Evolutionary conservation across 2,329 filamentous ascomycete genomes (phyloP), one percentile per base, ranked within the genome.

Genomic region (Epichloe baconii): DNA sequence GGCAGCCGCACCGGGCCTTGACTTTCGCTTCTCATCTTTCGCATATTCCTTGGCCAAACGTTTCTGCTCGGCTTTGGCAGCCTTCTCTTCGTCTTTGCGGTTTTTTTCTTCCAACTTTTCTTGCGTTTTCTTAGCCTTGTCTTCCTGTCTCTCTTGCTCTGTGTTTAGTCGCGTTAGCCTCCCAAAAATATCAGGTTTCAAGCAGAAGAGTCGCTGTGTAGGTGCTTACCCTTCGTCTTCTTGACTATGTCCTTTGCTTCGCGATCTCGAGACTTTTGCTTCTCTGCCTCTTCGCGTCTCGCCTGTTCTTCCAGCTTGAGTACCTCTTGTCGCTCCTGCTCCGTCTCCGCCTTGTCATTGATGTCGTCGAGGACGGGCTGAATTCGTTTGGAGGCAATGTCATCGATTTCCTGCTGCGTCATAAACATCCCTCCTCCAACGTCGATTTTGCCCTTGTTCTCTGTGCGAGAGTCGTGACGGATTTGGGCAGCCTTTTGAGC

Each of bases 341-440:
- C 83, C 54, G 75, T 75, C 61, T 89, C 85, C 0, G 86, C 86
- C 62, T 83, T 86, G 48, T 86, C 82, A 49, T 83, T 82, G 55
- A 96, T 93, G 56, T 94, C 86, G 57, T 95, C 84, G 5, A 96
- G 66, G 0, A 93, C 81, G 4, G 90, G 90, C 64, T 91, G 86
- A 15, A 96, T 78, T 57, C 83, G 81, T 44, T 77, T 80, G 12
- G 80, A 77, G 3, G 90, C 90, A 57, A 95, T 86, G 5, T 80
- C 80, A 56, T 96, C 82, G 15, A 96, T 80, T 46, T 89, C 86
- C 5, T 80, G 74, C 58, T 85, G 81, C 38, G 88, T 80, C 72
- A 96, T 82, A 60, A 83, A 89, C 61, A 79, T 88, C 7, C 88
- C 88, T 44, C 85, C 84, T 4, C 91, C 90, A 50, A 96, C 80